Percentiles rank a stretch among this genome's conserved stretches.
These are phyloP conservation scores for Kingdonia uniflora DNA, from an alignment of 164 flowering plant genomes.

Conservation along the genomic window DNA sequence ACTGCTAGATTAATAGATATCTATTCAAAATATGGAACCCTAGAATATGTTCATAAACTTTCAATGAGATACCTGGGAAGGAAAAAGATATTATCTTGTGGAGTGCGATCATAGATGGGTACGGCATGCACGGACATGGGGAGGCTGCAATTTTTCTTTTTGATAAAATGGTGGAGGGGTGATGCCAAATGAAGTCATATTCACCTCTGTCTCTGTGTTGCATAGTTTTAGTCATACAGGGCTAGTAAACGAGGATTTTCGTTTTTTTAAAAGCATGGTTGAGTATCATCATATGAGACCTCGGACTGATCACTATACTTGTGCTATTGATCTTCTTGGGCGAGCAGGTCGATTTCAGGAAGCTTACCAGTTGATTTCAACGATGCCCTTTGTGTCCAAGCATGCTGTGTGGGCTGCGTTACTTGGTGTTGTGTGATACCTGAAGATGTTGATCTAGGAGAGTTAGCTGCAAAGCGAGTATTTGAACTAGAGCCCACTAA, in stretches of 20 bases:
- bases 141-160: slow-evolving; percentile 47
- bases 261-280: slow-evolving; percentile 41
- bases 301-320: neutral
- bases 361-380: neutral
- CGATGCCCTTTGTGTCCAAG: neutral
- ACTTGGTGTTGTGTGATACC: too few species aligned
- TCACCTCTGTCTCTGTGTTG: slow-evolving; percentile 54
- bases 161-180: slow-evolving; percentile 57
- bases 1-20: slow-evolving; percentile 48
- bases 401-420: too few species aligned
- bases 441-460: too few species aligned
- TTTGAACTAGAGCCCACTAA: too few species aligned
- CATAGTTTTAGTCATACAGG: slow-evolving; percentile 78
- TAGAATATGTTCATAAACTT: slow-evolving; percentile 46
- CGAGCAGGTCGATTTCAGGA: neutral
- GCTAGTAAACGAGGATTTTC: slow-evolving; percentile 57
- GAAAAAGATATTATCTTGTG: slow-evolving; percentile 47
- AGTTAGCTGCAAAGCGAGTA: too few species aligned
- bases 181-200: slow-evolving; percentile 55
- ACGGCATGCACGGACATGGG: slow-evolving; percentile 63
- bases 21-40: slow-evolving; percentile 59
- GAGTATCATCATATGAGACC: slow-evolving; percentile 15
- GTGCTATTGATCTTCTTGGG: neutral
- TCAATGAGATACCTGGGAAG: slow-evolving; percentile 25
- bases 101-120: slow-evolving; percentile 60